A percentile compares a stretch with the other conserved stretches of the same genome.
phyloP scores from a whole-genome alignment of 352 stramenopile species.

The Pythium biforme region DNA sequence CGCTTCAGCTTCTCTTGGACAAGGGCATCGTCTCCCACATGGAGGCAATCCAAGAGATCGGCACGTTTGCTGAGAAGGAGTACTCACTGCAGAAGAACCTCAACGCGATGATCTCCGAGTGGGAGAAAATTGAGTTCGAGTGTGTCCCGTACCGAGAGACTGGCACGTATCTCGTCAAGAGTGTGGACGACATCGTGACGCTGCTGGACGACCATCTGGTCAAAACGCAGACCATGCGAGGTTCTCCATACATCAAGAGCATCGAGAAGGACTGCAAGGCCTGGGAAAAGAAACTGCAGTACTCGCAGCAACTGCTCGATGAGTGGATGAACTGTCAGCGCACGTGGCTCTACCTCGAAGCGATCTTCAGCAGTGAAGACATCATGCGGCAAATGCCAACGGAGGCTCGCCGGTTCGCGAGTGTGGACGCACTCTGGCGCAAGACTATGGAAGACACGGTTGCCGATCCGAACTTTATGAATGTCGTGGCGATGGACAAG shows the following conservation, averaged over 20 bases:
- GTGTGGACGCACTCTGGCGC: constrained; percentile 88
- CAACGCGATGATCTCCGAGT: constrained; percentile 93
- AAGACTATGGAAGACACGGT: constrained; percentile 92
- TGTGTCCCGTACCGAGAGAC: constrained; percentile 92
- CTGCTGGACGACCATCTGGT: constrained; percentile 94
- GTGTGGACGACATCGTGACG: constrained; percentile 89
- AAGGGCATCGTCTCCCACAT: constrained; percentile 86
- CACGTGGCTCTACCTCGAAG: constrained; percentile 95
- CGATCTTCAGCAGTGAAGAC: constrained; percentile 94
- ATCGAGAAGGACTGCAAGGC: constrained; percentile 91
- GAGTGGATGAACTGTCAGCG: constrained; percentile 94
- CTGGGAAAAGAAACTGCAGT: constrained; percentile 90
- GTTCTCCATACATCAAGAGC: constrained; percentile 92
- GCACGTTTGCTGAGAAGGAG: constrained; percentile 94
- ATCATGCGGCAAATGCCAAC: constrained; percentile 96
- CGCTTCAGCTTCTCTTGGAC: constrained; percentile 75
- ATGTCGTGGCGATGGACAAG: constrained; percentile 86
- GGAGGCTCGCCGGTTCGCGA: constrained; percentile 86
- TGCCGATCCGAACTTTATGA: constrained; percentile 89
- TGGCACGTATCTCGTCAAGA: constrained; percentile 88
- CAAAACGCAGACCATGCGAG: constrained; percentile 95
- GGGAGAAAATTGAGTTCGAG: constrained; percentile 92
- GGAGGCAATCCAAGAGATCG: constrained; percentile 88
- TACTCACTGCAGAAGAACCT: constrained; percentile 93
- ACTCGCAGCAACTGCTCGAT: constrained; percentile 90